These are phyloP conservation scores for Sphagnurus paluster DNA, from an alignment of 1,284 basidiomycete genomes.

Conservation along the genomic window DNA sequence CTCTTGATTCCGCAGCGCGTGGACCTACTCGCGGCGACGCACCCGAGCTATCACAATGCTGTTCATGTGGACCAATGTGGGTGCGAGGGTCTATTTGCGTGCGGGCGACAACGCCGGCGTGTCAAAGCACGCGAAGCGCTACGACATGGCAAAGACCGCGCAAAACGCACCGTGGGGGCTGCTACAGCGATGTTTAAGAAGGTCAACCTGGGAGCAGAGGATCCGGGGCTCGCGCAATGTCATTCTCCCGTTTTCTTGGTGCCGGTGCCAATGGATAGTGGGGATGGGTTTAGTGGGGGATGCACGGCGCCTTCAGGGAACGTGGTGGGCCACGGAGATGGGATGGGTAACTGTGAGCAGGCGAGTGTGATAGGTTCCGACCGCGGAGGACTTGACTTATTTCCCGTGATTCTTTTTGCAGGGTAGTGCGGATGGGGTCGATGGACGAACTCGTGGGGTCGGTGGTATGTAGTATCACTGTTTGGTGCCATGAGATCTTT, in stretches of 20 bases:
- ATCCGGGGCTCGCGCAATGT: not conserved
- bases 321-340: not conserved
- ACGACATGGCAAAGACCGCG: not conserved
- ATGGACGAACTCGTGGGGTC: not conserved
- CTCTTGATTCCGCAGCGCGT: slow-evolving; percentile 27
- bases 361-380: not conserved
- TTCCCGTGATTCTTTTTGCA: not conserved
- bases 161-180: not conserved
- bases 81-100: not conserved
- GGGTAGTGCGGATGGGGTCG: slow-evolving; percentile 1
- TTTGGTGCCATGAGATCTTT: too few relatives aligned
- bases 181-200: too few relatives aligned
- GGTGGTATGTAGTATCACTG: too few relatives aligned
- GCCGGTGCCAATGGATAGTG: slow-evolving; percentile 9
- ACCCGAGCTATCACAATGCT: slow-evolving; percentile 31
- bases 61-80: slow-evolving; percentile 1
- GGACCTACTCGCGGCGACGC: slow-evolving; percentile 36
- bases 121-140: not conserved
- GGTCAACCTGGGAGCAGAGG: not conserved
- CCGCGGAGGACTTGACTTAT: not conserved
- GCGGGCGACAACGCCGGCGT: not conserved
- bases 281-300: not conserved
- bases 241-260: slow-evolving; percentile 12
- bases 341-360: slow-evolving; percentile 1
- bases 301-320: slow-evolving; percentile 1